These are phyloP conservation scores for Royoungia palumana DNA, from an alignment of 768 basidiomycete genomes.

Conservation along the genomic window DNA sequence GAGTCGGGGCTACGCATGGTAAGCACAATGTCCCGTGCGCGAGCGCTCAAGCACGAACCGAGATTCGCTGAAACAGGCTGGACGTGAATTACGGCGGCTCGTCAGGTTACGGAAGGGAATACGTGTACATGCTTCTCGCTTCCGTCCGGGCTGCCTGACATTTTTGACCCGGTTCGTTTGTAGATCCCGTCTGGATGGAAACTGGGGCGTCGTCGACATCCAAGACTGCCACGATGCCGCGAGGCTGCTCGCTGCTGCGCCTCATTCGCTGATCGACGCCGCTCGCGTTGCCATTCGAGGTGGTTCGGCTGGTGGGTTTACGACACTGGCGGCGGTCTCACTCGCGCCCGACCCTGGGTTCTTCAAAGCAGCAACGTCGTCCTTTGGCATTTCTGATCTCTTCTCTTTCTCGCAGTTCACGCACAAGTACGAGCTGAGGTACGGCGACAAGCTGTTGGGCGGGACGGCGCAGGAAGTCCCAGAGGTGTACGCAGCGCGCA, in stretches of 20 bases:
- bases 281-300: constrained; percentile 68
- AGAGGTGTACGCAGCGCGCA: constrained; percentile 55
- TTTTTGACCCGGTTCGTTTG: constrained; percentile 9
- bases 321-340: constrained; percentile 50
- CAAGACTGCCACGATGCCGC: constrained; percentile 60
- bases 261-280: constrained; percentile 56
- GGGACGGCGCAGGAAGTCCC: constrained; percentile 51
- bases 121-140: constrained; percentile 38
- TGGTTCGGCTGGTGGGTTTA: constrained; percentile 71
- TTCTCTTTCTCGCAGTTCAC: constrained; percentile 53
- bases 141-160: neutral
- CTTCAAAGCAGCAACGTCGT: constrained; percentile 59
- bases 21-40: constrained; percentile 6
- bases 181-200: constrained; percentile 48
- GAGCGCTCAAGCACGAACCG: neutral
- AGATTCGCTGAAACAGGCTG: constrained; percentile 38
- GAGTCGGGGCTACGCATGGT: constrained; percentile 74
- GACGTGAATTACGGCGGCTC: constrained; percentile 80
- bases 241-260: constrained; percentile 41
- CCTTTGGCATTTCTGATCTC: constrained; percentile 71
- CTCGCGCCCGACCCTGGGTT: constrained; percentile 39
- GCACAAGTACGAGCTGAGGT: constrained; percentile 69
- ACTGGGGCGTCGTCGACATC: constrained; percentile 77
- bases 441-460: constrained; percentile 62
- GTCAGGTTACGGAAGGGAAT: constrained; percentile 67